phyloP scores from a whole-genome alignment of 2,329 filamentous ascomycete genomes.

The Cladosporium velox region DNA sequence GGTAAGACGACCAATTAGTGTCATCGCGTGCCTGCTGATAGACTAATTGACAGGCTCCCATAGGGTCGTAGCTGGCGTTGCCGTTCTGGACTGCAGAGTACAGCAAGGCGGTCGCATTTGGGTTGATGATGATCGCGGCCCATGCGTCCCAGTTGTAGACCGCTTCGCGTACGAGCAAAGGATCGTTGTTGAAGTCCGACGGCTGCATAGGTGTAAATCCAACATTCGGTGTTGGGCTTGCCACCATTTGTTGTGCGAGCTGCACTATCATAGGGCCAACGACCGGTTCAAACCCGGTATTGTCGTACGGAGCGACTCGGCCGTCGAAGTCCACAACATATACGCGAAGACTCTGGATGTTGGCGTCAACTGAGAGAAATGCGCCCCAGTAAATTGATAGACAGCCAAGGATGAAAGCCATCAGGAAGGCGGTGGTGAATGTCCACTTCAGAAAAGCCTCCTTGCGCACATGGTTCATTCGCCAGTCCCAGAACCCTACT shows the following conservation, averaged over 20 bases:
- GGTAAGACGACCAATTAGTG: conserved; percentile 55
- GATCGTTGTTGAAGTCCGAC: conserved; percentile 58
- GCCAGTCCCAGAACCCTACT: conserved; percentile 51
- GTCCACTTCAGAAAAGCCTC: conserved; percentile 46
- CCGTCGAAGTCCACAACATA: conserved; percentile 67
- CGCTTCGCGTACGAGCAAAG: conserved; percentile 57
- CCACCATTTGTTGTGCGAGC: conserved; percentile 47
- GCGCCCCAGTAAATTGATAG: conserved; percentile 65
- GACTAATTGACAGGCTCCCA: conserved; percentile 59
- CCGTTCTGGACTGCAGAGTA: conserved; percentile 56
- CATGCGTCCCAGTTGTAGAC: conserved; percentile 62
- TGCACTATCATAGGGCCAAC: conserved; percentile 59
- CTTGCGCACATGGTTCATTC: conserved; percentile 42
- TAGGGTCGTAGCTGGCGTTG: conserved; percentile 62
- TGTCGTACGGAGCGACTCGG: conserved; percentile 53
- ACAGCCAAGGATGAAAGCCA: conserved; percentile 57
- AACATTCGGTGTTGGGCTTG: conserved; percentile 45
- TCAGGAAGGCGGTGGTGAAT: conserved; percentile 52
- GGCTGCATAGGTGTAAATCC: conserved; percentile 55
- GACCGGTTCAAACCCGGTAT: conserved; percentile 47
- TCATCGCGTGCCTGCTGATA: conserved; percentile 60
- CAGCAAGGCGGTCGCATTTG: conserved; percentile 62
- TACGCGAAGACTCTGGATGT: conserved; percentile 53
- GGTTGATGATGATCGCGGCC: conserved; percentile 63
- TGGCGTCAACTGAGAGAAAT: conserved; percentile 54